Conservation (phyloP, 352 stramenopile species). For the Phytophthora pluvialis region DNA sequence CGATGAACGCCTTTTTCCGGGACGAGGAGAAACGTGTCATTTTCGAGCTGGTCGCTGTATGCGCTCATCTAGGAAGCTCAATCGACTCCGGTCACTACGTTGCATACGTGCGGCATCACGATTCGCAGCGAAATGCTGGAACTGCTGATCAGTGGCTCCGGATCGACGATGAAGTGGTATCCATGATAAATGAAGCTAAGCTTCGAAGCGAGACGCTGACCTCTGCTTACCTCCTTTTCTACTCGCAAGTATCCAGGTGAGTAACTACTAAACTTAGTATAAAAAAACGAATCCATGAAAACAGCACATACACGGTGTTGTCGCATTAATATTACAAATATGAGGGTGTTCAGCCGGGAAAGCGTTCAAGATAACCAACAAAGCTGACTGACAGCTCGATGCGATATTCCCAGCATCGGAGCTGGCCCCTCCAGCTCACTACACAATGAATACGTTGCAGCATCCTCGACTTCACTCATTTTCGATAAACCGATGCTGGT, state of each 20-base stretch:
- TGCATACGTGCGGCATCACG: conserved; percentile 51
- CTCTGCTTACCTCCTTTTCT: conserved; percentile 83
- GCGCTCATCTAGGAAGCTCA: conserved; percentile 67
- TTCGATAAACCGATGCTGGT: too few relatives aligned
- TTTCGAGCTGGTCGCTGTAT: conserved; percentile 74
- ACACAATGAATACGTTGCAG: too few relatives aligned
- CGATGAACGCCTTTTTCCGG: conserved; percentile 68
- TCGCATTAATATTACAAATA: too few relatives aligned
- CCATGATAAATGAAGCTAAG: conserved; percentile 47
- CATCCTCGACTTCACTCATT: too few relatives aligned
- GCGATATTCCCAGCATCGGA: too few relatives aligned
- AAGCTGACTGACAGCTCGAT: too few relatives aligned
- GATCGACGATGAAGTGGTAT: conserved; percentile 76
- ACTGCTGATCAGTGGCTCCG: conserved; percentile 56
- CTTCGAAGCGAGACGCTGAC: conserved; percentile 59
- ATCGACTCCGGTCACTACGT: conserved; percentile 82
- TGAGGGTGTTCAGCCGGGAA: background rate
- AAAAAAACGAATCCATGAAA: background rate
- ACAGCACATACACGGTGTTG: background rate
- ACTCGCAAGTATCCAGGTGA: conserved; percentile 41
- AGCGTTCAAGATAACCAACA: background rate
- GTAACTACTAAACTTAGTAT: background rate
- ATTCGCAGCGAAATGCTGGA: conserved; percentile 4
- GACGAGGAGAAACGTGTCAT: conserved; percentile 45
- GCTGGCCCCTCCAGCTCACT: too few relatives aligned